These are phyloP conservation scores for Dictyophora rubrovolvata DNA, from an alignment of 768 basidiomycete species.

Conservation along the genomic window DNA sequence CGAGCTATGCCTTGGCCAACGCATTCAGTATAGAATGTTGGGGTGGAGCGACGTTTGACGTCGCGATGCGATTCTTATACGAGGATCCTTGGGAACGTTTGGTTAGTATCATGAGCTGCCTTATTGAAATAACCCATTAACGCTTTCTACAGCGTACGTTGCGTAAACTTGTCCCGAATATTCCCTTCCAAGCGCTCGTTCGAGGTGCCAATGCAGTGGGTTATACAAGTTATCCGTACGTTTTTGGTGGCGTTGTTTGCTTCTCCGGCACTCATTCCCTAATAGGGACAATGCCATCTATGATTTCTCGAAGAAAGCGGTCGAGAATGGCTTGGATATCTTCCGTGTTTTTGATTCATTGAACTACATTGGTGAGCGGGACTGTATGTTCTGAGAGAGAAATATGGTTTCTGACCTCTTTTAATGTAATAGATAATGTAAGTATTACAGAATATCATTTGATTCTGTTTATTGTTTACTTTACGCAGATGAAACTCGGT, in stretches of 20 bases:
- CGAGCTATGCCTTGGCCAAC: constrained; percentile 87
- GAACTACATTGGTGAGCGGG: constrained; percentile 84
- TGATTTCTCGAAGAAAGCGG: constrained; percentile 98
- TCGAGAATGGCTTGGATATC: constrained; percentile 95
- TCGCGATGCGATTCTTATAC: constrained; percentile 98
- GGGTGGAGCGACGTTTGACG: constrained; percentile 99
- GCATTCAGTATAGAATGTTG: constrained; percentile 97
- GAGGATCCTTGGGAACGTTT: constrained; percentile 99
- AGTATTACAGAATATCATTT: constrained; percentile 16
- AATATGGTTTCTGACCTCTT: neutral
- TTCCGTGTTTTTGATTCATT: constrained; percentile 99
- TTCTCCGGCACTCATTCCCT: constrained; percentile 10
- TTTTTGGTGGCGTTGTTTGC: constrained; percentile 6
- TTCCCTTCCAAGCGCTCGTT: constrained; percentile 95
- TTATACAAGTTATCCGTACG: constrained; percentile 95
- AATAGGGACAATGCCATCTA: constrained; percentile 94
- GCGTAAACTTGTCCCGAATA: constrained; percentile 94
- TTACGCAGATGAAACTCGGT: constrained; percentile 79
- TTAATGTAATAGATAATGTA: constrained; percentile 52
- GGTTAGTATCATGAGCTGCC: constrained; percentile 31
- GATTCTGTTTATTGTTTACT: constrained; percentile 9
- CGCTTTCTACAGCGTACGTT: constrained; percentile 56
- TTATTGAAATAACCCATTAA: neutral
- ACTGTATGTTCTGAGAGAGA: neutral
- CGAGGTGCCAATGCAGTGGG: constrained; percentile 99